phyloP scores from a whole-genome alignment of 768 basidiomycete genomes.

The Chiua virens region DNA sequence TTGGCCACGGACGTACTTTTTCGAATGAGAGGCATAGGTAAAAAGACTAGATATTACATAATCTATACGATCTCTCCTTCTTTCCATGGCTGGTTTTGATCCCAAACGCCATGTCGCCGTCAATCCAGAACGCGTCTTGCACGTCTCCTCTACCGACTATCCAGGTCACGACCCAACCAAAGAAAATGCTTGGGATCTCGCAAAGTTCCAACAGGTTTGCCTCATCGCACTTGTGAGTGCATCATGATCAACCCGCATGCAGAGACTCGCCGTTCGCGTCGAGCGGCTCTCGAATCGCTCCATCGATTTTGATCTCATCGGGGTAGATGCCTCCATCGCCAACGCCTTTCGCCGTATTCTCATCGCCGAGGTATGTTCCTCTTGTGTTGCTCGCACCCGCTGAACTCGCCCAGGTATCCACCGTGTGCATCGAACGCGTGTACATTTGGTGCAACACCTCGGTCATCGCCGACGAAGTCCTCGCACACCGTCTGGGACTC shows the following conservation, averaged over 20 bases:
- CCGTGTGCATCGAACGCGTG: constrained; percentile 85
- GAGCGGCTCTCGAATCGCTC: constrained; percentile 79
- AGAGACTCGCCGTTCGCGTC: constrained; percentile 75
- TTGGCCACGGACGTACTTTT: constrained; percentile 49
- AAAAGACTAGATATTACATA: constrained; percentile 15
- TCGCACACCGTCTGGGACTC: constrained; percentile 89
- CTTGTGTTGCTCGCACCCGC: background rate
- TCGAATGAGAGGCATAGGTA: constrained; percentile 62
- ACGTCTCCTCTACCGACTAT: constrained; percentile 88
- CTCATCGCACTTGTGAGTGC: background rate
- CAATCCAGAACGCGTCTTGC: constrained; percentile 64
- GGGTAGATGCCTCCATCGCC: constrained; percentile 94
- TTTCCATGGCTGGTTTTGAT: constrained; percentile 28
- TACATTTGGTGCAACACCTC: constrained; percentile 95
- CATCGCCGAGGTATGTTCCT: constrained; percentile 78
- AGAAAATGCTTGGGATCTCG: constrained; percentile 81
- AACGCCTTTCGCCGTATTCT: constrained; percentile 92
- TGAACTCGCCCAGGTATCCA: constrained; percentile 66
- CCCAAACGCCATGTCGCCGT: constrained; percentile 63
- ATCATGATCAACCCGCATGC: constrained; percentile 12
- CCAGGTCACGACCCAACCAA: constrained; percentile 87
- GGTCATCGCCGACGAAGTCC: constrained; percentile 90
- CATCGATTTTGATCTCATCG: constrained; percentile 93
- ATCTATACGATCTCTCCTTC: background rate
- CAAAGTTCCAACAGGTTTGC: constrained; percentile 73